Evolutionary conservation across 768 basidiomycete genomes (phyloP), one percentile per base, ranked within the genome.

Genomic region (Lyophyllum atratum): DNA sequence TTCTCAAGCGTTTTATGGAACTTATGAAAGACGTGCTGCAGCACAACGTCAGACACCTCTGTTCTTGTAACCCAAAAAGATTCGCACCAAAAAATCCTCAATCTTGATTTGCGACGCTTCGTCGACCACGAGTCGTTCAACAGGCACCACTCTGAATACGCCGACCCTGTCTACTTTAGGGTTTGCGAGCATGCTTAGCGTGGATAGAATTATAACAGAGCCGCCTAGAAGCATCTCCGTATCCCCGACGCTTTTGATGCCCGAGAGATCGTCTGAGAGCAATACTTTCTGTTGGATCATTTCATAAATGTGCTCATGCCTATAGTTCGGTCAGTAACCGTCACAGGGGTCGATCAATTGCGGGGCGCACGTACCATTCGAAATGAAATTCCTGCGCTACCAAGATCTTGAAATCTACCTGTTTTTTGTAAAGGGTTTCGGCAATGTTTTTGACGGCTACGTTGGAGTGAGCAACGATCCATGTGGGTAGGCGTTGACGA

Each of bases 61-160:
- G 17, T 29, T 40, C 6, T 4, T 50, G 34, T n/a, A n/a, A 33
- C 28, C 25, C 9, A 42, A 2, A 31, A 44, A 10, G 10, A 31
- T 22, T 51, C 69, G 39, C 17, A 82, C 81, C 73, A 84, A 62
- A 55, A 78, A 83, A 25, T 81, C 79, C 26, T 76, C 77, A 4
- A 74, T 64, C 24, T 77, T 75, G 21, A 83, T 81, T 51, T 82
- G 80, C 7, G 80, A 82, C 2, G 80, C 83, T 65, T 85, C 82
- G 54, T 85, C 83, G n/a, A 84, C 69, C n/a, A 85, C 72, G 1
- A 84, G 72, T n/a, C 72, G 68, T 24, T 71, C 73, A 21, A 82
- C 66, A 1, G 80, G 80, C 1, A 80, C 65, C 4, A 76, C 28
- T 0, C 64, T 43, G 60, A 76, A 78, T 7, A 77, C 52, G 2